Conservation (phyloP, 2,329 filamentous ascomycete genomes). For the Dryadomyces sulphureus region DNA sequence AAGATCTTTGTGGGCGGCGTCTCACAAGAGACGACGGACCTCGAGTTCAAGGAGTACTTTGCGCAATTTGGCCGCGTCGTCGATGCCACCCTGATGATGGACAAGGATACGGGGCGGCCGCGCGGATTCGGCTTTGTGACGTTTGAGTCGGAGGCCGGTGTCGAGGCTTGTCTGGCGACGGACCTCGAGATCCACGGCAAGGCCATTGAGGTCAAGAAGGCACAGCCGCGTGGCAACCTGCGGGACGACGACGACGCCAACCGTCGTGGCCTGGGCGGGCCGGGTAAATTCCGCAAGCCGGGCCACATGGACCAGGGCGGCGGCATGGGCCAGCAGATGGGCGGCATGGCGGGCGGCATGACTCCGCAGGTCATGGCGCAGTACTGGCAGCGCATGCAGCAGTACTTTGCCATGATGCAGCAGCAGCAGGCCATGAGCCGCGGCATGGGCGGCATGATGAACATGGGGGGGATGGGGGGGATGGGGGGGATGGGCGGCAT, state of each 20-base stretch:
- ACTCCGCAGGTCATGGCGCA: conserved; percentile 96
- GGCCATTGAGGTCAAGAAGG: conserved; percentile 95
- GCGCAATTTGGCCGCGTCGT: conserved; percentile 91
- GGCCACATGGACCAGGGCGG: conserved; percentile 19
- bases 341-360: conserved; percentile 46
- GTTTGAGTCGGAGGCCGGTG: conserved; percentile 88
- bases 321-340: conserved; percentile 21
- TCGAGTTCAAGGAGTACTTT: conserved; percentile 94
- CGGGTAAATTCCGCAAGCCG: conserved; percentile 40
- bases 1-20: conserved; percentile 99
- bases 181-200: conserved; percentile 90
- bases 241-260: conserved; percentile 74
- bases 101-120: conserved; percentile 96
- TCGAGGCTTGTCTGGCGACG: conserved; percentile 74
- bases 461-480: neutral
- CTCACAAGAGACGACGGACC: conserved; percentile 90
- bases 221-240: conserved; percentile 87
- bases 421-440: conserved; percentile 80
- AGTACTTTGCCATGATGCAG: conserved; percentile 92
- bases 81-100: conserved; percentile 98
- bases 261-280: conserved; percentile 31
- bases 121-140: conserved; percentile 97
- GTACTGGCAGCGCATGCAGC: conserved; percentile 97
- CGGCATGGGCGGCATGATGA: conserved; percentile 40
- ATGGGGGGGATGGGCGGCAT: conserved; percentile 24